Evolutionary conservation across 2,329 filamentous ascomycete species (phyloP).

Genomic region (Talaromyces sp.): DNA sequence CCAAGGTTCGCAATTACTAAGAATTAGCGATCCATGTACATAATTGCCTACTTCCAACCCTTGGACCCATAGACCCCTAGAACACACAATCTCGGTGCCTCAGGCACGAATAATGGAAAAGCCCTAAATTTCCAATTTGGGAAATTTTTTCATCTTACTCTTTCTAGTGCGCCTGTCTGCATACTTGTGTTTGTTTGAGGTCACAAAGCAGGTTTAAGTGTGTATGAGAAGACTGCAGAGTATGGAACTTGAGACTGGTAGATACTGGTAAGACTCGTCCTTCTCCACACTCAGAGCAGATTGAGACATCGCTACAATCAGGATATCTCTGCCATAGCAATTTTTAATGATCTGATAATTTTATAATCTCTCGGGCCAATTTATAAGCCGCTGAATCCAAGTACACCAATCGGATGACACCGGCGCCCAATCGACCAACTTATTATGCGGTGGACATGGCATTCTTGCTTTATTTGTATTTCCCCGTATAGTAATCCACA

Average conservation of each 20-base stretch:
- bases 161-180: neutral
- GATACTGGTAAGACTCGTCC: neutral
- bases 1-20: no score
- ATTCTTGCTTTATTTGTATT: neutral
- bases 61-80: no score
- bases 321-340: neutral
- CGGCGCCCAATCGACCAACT: neutral
- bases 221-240: neutral
- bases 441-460: neutral
- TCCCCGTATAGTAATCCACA: neutral
- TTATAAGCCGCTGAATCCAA: neutral
- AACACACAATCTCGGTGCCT: neutral
- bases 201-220: neutral
- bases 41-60: no score
- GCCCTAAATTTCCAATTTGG: neutral
- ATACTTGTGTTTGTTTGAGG: neutral
- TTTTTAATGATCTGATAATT: neutral
- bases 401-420: neutral
- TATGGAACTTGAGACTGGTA: neutral
- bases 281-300: neutral
- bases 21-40: no score
- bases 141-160: neutral
- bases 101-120: neutral
- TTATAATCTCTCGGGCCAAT: neutral
- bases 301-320: neutral